phyloP scores from a whole-genome alignment of 257 asterid genomes.

The Marsdenia floribunda region DNA sequence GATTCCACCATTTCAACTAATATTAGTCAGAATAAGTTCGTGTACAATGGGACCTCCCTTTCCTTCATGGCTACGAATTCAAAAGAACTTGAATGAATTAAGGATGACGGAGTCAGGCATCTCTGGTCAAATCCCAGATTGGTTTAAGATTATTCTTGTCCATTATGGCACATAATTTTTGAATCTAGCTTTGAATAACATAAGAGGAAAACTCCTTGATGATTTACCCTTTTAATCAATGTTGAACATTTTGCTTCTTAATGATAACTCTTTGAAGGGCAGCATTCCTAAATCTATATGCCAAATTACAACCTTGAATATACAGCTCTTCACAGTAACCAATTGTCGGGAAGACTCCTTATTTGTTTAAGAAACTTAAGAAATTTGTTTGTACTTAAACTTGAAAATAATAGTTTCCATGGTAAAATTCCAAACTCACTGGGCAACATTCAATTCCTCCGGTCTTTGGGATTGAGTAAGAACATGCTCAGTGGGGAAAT shows the following conservation, averaged over 20 bases:
- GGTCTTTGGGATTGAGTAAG: conserved; percentile 17
- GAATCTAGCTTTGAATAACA: no score
- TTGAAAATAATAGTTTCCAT: conserved; percentile 12
- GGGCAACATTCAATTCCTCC: conserved; percentile 14
- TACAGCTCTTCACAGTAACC: conserved; percentile 15
- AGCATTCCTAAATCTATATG: neutral
- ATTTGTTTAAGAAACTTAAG: conserved; percentile 15
- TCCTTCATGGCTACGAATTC: conserved; percentile 23
- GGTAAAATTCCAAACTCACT: conserved; percentile 29
- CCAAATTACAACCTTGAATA: neutral
- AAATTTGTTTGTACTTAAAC: neutral
- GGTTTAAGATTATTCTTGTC: neutral
- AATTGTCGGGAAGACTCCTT: neutral
- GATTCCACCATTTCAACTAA: conserved; percentile 27
- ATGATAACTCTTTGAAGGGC: neutral
- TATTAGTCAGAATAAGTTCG: neutral
- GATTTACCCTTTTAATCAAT: neutral
- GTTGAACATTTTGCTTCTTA: neutral
- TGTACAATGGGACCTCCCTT: conserved; percentile 7
- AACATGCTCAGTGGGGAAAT: conserved; percentile 13
- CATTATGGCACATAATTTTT: no score
- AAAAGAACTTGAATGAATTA: neutral
- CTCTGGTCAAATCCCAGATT: neutral
- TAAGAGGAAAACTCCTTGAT: neutral
- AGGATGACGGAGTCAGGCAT: conserved; percentile 12